Conservation (phyloP, 2,329 filamentous ascomycete genomes). For the Emergomyces orientalis region DNA sequence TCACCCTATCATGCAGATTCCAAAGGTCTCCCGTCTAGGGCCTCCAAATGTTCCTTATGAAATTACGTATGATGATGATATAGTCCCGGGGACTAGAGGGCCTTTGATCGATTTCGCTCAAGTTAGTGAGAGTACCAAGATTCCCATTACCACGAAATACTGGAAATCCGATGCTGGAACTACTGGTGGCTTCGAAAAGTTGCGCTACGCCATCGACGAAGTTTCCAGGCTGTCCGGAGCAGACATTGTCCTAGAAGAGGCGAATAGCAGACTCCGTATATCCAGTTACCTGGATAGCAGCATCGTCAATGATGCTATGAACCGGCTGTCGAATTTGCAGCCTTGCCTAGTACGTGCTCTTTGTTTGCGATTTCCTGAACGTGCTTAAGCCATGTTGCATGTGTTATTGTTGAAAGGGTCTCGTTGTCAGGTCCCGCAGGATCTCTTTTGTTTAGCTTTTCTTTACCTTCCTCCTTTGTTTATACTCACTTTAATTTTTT, state of each 20-base stretch:
- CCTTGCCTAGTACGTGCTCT: constrained; percentile 21
- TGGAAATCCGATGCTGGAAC: constrained; percentile 19
- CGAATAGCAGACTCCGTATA: constrained; percentile 21
- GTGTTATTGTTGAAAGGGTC: neutral
- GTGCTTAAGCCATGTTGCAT: neutral
- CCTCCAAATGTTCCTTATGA: constrained; percentile 14
- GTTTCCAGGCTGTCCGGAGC: constrained; percentile 24
- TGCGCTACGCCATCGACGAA: constrained; percentile 18
- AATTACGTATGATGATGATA: constrained; percentile 13
- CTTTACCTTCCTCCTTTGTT: neutral
- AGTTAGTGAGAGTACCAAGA: neutral
- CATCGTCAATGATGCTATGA: constrained; percentile 23
- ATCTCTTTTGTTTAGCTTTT: neutral
- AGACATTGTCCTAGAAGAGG: constrained; percentile 18
- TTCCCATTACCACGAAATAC: constrained; percentile 16
- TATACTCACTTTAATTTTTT: neutral
- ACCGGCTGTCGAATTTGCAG: constrained; percentile 23
- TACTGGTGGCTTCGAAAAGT: constrained; percentile 20
- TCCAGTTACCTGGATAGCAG: constrained; percentile 15
- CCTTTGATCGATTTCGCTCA: constrained; percentile 3
- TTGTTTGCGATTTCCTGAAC: neutral
- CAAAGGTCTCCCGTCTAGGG: constrained; percentile 23
- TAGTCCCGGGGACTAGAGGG: constrained; percentile 15
- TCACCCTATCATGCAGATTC: constrained; percentile 17
- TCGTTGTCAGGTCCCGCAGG: neutral